Evolutionary conservation across 495 filamentous ascomycete genomes (phyloP), one percentile per base, ranked within the genome.

Genomic region (Cercophora sp.): DNA sequence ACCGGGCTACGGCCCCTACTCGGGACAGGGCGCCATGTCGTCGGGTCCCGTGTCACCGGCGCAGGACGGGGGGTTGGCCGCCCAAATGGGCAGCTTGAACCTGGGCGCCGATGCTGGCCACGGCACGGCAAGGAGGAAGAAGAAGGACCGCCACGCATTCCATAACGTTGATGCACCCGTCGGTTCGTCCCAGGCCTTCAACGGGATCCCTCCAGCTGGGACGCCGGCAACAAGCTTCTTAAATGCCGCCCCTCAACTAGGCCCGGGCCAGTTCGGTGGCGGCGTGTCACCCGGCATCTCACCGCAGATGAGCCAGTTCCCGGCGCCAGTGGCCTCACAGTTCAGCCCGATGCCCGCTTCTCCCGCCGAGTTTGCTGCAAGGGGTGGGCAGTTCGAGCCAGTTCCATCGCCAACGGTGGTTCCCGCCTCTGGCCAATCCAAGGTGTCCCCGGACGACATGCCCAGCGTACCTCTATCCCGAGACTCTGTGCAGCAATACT

Each of bases 131-230:
- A 72, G 79, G 55, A 85, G 83, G 61, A 91, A 86, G 74, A 98
- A 97, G 81, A 96, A 95, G 78, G 85, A 96, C 59, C 77, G 91
- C 27, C 91, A 96, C 71, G 93, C 89, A 47, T 88, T 94, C 70
- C 93, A 99, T 67, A 81, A 84, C 23, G 80, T 99, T 34, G 93
- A 91, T 54, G 79, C 82, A 37, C 80, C 85, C 3, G 76, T 74
- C 25, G 78, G 74, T 56, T 74, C 79, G 53, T 80, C 88, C 42
- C 81, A 84, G 66, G 71, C 76, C 37, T 88, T 82, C 74, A 85
- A 81, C 68, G 80, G 72, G 48, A 77, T 84, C 52, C 79, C 82
- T n/a, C 79, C 80, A 26, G 75, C 78, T 36, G 76, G 74, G 34
- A 81, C 80, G 10, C 70, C 81, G 3, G 61, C 75, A 5, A 80